These are phyloP conservation scores for Vigna reflexopilosa DNA, from an alignment of 306 rosid genomes.

Conservation along the genomic window DNA sequence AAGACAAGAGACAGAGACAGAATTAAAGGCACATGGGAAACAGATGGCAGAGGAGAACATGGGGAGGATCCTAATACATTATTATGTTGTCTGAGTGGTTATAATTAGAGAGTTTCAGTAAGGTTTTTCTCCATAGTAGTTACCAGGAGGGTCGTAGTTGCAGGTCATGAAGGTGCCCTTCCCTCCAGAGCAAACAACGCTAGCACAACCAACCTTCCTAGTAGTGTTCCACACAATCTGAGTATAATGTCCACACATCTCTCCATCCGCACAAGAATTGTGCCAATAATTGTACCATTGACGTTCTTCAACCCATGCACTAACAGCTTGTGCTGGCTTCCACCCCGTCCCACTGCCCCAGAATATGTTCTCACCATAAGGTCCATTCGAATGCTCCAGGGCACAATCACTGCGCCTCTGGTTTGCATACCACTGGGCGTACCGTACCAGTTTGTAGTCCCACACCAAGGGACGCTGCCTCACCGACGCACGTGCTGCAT, in stretches of 20 bases:
- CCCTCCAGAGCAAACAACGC: constrained; percentile 59
- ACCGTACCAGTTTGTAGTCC: constrained; percentile 56
- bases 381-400: constrained; percentile 76
- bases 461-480: constrained; percentile 61
- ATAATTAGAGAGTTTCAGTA: constrained; percentile 47
- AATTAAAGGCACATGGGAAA: constrained; percentile 43
- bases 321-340: constrained; percentile 74
- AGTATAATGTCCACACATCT: constrained; percentile 87
- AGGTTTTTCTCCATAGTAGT: constrained; percentile 81
- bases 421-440: constrained; percentile 79
- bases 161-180: constrained; percentile 82
- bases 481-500: constrained; percentile 57
- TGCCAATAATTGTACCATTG: constrained; percentile 61
- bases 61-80: background rate
- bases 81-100: constrained; percentile 31
- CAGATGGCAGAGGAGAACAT: constrained; percentile 15
- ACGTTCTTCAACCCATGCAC: constrained; percentile 74
- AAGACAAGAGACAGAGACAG: constrained; percentile 4
- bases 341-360: constrained; percentile 91
- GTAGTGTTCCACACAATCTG: constrained; percentile 83
- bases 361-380: constrained; percentile 90
- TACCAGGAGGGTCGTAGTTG: constrained; percentile 95
- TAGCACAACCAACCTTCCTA: constrained; percentile 70
- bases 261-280: constrained; percentile 62
- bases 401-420: constrained; percentile 74